Evolutionary conservation across 495 filamentous ascomycete species (phyloP).

Genomic region (Trypethelium eluteriae): DNA sequence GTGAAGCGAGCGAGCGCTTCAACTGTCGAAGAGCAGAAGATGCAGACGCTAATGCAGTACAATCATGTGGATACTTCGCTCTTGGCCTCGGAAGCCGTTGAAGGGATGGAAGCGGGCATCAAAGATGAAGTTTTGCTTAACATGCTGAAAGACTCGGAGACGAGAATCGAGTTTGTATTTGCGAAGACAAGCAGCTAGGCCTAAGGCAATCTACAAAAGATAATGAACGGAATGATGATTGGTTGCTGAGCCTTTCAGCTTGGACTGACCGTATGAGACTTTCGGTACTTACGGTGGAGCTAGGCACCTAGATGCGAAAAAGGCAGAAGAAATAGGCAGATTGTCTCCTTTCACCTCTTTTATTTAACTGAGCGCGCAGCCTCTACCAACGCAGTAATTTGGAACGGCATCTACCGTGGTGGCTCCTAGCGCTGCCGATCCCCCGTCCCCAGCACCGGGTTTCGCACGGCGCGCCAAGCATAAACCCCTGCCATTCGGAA

Average conservation of each 20-base stretch:
- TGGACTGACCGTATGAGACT: background rate
- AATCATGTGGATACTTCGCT: constrained; percentile 54
- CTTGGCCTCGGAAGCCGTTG: constrained; percentile 27
- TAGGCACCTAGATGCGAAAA: too few relatives aligned
- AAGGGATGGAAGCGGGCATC: constrained; percentile 36
- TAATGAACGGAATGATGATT: background rate
- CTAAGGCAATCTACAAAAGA: background rate
- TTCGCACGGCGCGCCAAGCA: too few relatives aligned
- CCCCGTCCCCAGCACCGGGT: too few relatives aligned
- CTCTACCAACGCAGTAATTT: too few relatives aligned
- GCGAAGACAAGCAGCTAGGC: constrained; percentile 44
- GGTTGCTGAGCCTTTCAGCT: background rate
- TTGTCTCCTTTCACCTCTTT: too few relatives aligned
- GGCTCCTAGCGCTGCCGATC: too few relatives aligned
- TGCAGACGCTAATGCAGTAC: constrained; percentile 55
- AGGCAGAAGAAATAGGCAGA: too few relatives aligned
- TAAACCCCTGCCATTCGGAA: too few relatives aligned
- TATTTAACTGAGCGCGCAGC: too few relatives aligned
- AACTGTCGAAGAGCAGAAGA: constrained; percentile 59
- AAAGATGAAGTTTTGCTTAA: constrained; percentile 57
- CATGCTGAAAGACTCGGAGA: constrained; percentile 53
- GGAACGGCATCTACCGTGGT: too few relatives aligned
- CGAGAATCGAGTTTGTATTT: constrained; percentile 59
- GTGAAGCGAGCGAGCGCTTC: constrained; percentile 36
- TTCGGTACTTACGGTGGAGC: too few relatives aligned